Base-by-base conservation (phyloP, 106 monocot species). In the Acorus calamus region DNA sequence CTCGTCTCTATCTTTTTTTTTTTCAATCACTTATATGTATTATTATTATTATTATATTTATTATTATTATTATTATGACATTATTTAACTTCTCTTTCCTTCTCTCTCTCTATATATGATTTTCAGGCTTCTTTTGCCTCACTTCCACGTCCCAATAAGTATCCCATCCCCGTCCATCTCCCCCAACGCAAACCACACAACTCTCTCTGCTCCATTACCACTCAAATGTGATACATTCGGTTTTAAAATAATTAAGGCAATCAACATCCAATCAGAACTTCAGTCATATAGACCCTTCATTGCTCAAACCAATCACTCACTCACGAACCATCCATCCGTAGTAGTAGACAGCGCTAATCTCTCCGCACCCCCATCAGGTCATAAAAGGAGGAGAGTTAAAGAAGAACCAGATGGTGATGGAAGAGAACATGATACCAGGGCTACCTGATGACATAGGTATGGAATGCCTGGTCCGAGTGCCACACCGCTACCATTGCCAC, bases 381-480 rank as follows among this genome's bases (percentile, higher is more conserved):
- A 66, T 50, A 51, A 46, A 60, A 46, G 57, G 67, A 46, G 47
- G 47, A 66, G 65, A 56, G 42, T 65, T 56, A 57, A 13, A 44
- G 52, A 64, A 11, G 47, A 47, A 57, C 14, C 50, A 28, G 4
- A 11, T 42, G 41, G 44, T 11, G 11, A 11, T 50, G 57, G 47
- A 69, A 14, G 41, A n/a, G 47, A 62, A 6, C 12, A 44, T 80
- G 42, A 75, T 80, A 41, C 80, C 80, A 53, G 80, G 72, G 9
- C 50, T 81, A 8, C 76, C 76, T 0, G 80, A 81, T 44, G 80
- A 81, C 49, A 52, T 81, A 2, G 80, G 72, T 4, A 7, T 76
- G 43, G 68, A 74, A 47, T 81, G 80, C 80, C 62, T 81, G 28
- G 76, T 72, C 4, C 71, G 80, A 6, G 72, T 81, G 50, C 72